Percentiles rank a stretch among this genome's conserved stretches.
Conservation (phyloP, 768 basidiomycete genomes). For the Cystofilobasidium ferigula region DNA sequence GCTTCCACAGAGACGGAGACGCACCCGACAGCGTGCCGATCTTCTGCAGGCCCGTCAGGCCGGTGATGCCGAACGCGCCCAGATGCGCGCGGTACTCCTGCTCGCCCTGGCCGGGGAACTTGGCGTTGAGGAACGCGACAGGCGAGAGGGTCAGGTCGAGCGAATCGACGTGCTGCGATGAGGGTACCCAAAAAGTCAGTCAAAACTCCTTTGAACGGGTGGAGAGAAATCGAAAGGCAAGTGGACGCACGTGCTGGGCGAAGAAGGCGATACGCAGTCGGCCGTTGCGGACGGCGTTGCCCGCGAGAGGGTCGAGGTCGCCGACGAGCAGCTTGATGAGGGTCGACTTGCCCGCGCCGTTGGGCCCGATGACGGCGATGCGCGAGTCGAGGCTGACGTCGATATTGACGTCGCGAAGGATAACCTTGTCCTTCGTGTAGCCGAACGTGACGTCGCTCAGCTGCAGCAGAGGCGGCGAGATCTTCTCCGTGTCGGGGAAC, state of each 20-base stretch:
- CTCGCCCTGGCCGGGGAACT: constrained; percentile 86
- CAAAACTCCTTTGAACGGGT: no score
- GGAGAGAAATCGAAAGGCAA: background rate
- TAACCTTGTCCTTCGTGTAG: constrained; percentile 62
- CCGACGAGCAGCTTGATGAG: constrained; percentile 79
- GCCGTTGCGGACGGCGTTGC: constrained; percentile 81
- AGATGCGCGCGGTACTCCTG: constrained; percentile 91
- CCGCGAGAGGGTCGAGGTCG: constrained; percentile 59
- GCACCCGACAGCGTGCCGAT: constrained; percentile 79
- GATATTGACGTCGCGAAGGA: constrained; percentile 70
- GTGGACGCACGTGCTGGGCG: constrained; percentile 50
- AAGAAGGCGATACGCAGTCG: constrained; percentile 56
- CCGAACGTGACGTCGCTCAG: constrained; percentile 84
- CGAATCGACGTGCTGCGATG: constrained; percentile 88
- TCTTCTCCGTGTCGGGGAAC: constrained; percentile 95
- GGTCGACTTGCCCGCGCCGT: constrained; percentile 26
- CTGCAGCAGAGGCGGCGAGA: constrained; percentile 88
- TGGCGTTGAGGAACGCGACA: constrained; percentile 81
- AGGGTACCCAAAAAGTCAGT: background rate
- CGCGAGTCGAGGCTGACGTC: constrained; percentile 90
- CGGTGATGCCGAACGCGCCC: constrained; percentile 94
- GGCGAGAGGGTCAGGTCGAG: constrained; percentile 75
- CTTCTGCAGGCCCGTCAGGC: constrained; percentile 72
- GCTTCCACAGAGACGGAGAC: no score
- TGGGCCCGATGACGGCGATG: constrained; percentile 74